Evolutionary conservation across 2,329 filamentous ascomycete species (phyloP).

Genomic region (Annulohypoxylon truncatum): DNA sequence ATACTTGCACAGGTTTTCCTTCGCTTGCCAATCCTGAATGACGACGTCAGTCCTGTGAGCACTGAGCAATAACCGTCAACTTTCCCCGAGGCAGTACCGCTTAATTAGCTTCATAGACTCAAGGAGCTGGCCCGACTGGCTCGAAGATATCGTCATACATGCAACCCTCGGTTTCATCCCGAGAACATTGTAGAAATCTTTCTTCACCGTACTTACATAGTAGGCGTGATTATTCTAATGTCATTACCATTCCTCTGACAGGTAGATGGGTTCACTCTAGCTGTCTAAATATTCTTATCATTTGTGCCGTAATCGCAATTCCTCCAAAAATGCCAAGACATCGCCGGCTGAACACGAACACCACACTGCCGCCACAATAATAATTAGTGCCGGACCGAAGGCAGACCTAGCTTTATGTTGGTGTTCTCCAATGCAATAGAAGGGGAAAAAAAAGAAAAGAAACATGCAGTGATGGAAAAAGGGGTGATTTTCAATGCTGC

Average conservation of each 20-base stretch:
- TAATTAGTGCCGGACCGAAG: conserved; percentile 35
- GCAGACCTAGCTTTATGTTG: conserved; percentile 12
- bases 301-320: conserved; percentile 30
- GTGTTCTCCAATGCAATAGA: conserved; percentile 7
- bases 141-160: conserved; percentile 45
- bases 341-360: conserved; percentile 38
- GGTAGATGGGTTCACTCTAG: background rate
- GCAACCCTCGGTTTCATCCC: conserved; percentile 45
- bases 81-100: conserved; percentile 38
- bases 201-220: conserved; percentile 27
- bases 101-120: conserved; percentile 38
- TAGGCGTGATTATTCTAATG: conserved; percentile 30
- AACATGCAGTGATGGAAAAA: conserved; percentile 4
- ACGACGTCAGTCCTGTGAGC: conserved; percentile 41
- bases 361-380: conserved; percentile 33
- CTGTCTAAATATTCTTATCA: conserved; percentile 23
- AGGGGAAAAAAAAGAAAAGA: conserved; percentile 17
- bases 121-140: conserved; percentile 42
- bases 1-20: conserved; percentile 38
- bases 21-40: conserved; percentile 31
- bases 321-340: conserved; percentile 31
- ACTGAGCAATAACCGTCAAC: conserved; percentile 32
- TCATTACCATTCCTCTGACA: conserved; percentile 37
- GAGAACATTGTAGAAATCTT: conserved; percentile 35
- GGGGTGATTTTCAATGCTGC: background rate